A percentile compares a stretch with the other conserved stretches of the same genome.
These are phyloP conservation scores for Smithsoniella earleae DNA, from an alignment of 163 green algal genomes.

Conservation along the genomic window DNA sequence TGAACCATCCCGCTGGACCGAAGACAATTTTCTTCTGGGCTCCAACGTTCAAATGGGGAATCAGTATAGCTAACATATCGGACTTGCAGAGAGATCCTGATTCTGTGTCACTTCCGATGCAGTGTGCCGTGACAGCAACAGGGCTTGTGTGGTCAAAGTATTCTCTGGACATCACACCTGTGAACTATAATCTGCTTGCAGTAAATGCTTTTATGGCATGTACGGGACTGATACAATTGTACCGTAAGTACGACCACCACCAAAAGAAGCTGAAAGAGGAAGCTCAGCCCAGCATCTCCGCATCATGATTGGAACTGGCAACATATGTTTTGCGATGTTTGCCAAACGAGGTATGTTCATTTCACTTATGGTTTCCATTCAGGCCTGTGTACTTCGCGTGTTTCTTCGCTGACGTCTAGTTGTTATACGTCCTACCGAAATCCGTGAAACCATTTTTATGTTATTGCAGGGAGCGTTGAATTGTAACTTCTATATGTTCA, in stretches of 20 bases:
- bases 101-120: slow-evolving; percentile 81
- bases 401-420: no score
- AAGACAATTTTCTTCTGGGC: slow-evolving; percentile 88
- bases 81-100: slow-evolving; percentile 81
- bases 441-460: no score
- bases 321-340: no score
- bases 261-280: slow-evolving; percentile 7
- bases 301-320: no score
- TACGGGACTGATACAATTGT: slow-evolving; percentile 34
- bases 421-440: no score
- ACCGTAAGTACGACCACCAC: slow-evolving; percentile 30
- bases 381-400: no score
- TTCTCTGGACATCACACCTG: slow-evolving; percentile 63
- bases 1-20: slow-evolving; percentile 80
- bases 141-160: slow-evolving; percentile 83
- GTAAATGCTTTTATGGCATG: slow-evolving; percentile 59
- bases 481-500: no score
- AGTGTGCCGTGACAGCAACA: slow-evolving; percentile 71
- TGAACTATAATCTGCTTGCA: slow-evolving; percentile 83
- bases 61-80: slow-evolving; percentile 90
- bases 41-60: slow-evolving; percentile 97
- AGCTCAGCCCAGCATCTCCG: no score
- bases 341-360: no score
- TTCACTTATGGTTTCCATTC: no score
- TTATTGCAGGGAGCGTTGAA: no score